These are phyloP conservation scores for Solanum lycopersicoides DNA, from an alignment of 257 asterid genomes.

Conservation along the genomic window DNA sequence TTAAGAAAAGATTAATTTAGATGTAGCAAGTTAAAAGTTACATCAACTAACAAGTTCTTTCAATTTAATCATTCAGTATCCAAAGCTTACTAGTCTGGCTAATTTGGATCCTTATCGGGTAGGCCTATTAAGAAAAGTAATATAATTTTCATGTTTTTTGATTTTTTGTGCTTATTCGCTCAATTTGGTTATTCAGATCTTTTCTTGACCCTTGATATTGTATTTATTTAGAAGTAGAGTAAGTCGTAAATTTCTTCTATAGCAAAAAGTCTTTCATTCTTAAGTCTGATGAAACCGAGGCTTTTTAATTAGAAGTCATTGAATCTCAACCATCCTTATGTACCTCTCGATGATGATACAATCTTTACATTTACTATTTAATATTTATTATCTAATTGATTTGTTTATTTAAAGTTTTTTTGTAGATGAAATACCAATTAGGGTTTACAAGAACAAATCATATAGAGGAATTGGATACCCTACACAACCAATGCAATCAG, in stretches of 20 bases:
- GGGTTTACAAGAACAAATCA: background rate
- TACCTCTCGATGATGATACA: background rate
- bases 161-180: background rate
- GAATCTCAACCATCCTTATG: background rate
- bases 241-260: background rate
- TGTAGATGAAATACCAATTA: background rate
- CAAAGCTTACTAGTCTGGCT: background rate
- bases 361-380: background rate
- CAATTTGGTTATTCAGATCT: background rate
- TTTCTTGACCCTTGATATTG: background rate
- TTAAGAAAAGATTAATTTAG: background rate
- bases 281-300: background rate
- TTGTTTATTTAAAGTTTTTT: background rate
- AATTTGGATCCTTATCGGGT: background rate
- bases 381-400: background rate
- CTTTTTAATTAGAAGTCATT: background rate
- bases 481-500: constrained; percentile 3
- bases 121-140: background rate
- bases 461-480: background rate
- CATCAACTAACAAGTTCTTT: background rate
- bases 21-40: background rate
- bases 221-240: background rate
- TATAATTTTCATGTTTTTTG: background rate
- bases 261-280: background rate
- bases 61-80: background rate